Evolutionary conservation across 768 basidiomycete genomes (phyloP).

Genomic region (Mycena rebaudengoi): DNA sequence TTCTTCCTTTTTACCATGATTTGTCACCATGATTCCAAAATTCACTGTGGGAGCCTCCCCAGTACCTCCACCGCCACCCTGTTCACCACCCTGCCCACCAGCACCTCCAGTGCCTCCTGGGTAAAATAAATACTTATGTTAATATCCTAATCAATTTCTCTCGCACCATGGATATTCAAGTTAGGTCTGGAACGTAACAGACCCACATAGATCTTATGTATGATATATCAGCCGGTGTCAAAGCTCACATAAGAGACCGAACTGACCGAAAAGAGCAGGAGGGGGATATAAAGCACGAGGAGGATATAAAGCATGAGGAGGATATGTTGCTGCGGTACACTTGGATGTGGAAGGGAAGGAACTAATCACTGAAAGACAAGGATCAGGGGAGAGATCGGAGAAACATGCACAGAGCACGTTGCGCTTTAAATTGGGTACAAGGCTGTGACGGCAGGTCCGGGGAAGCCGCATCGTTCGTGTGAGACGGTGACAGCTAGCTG

Average conservation of each 20-base stretch:
- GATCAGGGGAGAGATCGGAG: no score
- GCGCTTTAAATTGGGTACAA: neutral
- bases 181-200: no score
- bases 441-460: neutral
- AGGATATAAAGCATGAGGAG: no score
- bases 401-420: neutral
- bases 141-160: neutral
- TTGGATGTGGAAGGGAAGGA: conserved; percentile 3
- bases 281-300: no score
- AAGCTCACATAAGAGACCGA: neutral
- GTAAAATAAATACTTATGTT: neutral
- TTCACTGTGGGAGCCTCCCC: neutral
- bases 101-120: conserved; percentile 4
- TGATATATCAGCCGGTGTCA: neutral
- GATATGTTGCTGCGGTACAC: conserved; percentile 2
- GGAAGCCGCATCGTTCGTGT: neutral
- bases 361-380: conserved; percentile 2
- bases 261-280: conserved; percentile 1
- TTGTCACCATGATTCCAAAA: neutral
- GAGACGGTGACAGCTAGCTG: neutral
- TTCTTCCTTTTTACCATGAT: neutral
- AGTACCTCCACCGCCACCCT: conserved; percentile 3
- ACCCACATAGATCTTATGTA: neutral
- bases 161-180: neutral
- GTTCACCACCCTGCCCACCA: neutral